Conservation (phyloP, 441 rosid species). For the Pelargonium australe region DNA sequence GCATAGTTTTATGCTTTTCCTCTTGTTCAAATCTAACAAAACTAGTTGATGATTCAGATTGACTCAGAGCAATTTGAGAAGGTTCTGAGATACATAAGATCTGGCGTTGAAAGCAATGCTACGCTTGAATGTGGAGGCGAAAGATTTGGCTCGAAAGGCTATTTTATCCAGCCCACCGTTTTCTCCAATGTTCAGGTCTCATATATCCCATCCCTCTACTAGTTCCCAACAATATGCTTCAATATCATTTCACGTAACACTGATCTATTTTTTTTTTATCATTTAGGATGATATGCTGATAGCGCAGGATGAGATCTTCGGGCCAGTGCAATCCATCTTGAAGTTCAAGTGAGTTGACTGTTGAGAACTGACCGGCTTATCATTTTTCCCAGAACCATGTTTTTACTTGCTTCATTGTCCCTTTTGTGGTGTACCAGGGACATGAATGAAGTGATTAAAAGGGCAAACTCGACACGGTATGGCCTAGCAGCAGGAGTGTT, state of each 20-base stretch:
- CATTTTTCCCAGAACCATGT: not conserved
- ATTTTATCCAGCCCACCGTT: conserved; percentile 25
- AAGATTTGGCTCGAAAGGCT: conserved; percentile 22
- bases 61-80: conserved; percentile 24
- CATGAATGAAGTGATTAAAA: conserved; percentile 19
- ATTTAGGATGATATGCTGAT: conserved; percentile 26
- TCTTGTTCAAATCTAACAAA: not conserved
- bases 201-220: not conserved
- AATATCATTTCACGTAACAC: not conserved
- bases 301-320: conserved; percentile 26
- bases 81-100: conserved; percentile 24
- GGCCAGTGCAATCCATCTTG: conserved; percentile 26
- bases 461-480: conserved; percentile 22
- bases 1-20: too few relatives aligned
- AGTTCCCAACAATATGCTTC: not conserved
- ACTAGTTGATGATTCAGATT: conserved; percentile 14
- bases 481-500: conserved; percentile 70
- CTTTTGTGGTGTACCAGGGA: conserved; percentile 14
- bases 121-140: conserved; percentile 29
- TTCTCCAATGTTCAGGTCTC: conserved; percentile 24
- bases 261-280: not conserved
- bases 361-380: not conserved
- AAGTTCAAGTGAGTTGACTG: conserved; percentile 29
- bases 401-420: not conserved
- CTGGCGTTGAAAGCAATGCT: conserved; percentile 24